phyloP scores from a whole-genome alignment of 2,329 filamentous ascomycete genomes.

The Aureobasidium sp. region DNA sequence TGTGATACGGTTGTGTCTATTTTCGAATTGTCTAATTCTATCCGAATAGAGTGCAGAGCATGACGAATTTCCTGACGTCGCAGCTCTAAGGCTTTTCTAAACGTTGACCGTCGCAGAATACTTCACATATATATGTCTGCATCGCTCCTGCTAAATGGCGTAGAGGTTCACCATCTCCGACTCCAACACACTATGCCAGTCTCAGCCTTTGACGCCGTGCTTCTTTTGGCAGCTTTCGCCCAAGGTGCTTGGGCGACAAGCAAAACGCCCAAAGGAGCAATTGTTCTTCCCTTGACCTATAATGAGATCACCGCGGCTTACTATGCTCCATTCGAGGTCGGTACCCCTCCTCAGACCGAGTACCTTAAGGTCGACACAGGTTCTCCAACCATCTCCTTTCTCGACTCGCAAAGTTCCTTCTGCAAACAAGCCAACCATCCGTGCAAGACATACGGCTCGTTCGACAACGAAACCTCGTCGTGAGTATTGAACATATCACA shows the following conservation, averaged over 20 bases:
- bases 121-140: no score
- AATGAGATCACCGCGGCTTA: neutral
- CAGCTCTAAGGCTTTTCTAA: no score
- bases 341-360: neutral
- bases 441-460: neutral
- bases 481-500: neutral
- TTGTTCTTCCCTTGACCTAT: neutral
- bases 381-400: neutral
- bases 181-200: no score
- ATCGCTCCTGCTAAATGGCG: no score
- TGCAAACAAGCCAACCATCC: neutral
- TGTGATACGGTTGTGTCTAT: no score
- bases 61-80: no score
- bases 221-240: no score
- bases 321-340: neutral
- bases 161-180: no score
- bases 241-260: neutral
- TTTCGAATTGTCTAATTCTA: no score
- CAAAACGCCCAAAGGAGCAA: neutral
- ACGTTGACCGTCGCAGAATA: no score
- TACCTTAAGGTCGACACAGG: neutral
- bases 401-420: neutral
- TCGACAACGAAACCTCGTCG: neutral
- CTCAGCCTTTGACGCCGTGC: no score
- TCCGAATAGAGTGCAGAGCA: no score